Evolutionary conservation across 345 rosid species (phyloP).

Genomic region (Ceriops tagal): DNA sequence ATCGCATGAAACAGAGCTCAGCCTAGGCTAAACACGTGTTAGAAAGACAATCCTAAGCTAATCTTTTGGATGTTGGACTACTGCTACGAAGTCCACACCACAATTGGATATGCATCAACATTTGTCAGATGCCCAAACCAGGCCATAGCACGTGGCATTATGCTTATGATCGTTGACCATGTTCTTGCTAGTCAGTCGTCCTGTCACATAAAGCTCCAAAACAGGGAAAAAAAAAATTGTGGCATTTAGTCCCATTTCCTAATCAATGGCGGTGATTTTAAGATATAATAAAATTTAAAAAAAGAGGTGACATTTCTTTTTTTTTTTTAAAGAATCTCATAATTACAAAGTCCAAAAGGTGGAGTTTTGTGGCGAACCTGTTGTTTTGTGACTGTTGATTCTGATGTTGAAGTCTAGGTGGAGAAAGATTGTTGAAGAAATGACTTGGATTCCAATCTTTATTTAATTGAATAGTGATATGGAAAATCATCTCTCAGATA

Average conservation of each 20-base stretch:
- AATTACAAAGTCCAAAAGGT: slow-evolving; percentile 50
- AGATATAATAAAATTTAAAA: not conserved
- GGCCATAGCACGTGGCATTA: slow-evolving; percentile 43
- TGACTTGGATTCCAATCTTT: slow-evolving; percentile 45
- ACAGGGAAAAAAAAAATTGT: slow-evolving; percentile 18
- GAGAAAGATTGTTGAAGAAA: slow-evolving; percentile 10
- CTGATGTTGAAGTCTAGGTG: slow-evolving; percentile 23
- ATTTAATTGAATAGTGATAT: not conserved
- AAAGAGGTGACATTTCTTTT: slow-evolving; percentile 25
- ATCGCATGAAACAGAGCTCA: not conserved
- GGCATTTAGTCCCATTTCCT: slow-evolving; percentile 52
- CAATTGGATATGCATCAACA: slow-evolving; percentile 4
- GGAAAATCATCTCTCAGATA: not conserved
- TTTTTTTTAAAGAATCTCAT: slow-evolving; percentile 46
- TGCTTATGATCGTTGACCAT: slow-evolving; percentile 29
- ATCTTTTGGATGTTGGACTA: slow-evolving; percentile 14
- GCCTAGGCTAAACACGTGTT: not conserved
- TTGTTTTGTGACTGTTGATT: slow-evolving; percentile 46
- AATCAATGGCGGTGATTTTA: slow-evolving; percentile 50
- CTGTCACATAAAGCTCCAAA: slow-evolving; percentile 24
- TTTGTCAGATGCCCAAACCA: slow-evolving; percentile 7
- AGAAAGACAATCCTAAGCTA: slow-evolving; percentile 8
- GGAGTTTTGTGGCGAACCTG: slow-evolving; percentile 79
- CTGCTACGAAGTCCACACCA: slow-evolving; percentile 30
- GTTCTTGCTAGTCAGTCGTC: slow-evolving; percentile 13